phyloP scores from a whole-genome alignment of 257 asterid genomes.

The Datura wrightii region DNA sequence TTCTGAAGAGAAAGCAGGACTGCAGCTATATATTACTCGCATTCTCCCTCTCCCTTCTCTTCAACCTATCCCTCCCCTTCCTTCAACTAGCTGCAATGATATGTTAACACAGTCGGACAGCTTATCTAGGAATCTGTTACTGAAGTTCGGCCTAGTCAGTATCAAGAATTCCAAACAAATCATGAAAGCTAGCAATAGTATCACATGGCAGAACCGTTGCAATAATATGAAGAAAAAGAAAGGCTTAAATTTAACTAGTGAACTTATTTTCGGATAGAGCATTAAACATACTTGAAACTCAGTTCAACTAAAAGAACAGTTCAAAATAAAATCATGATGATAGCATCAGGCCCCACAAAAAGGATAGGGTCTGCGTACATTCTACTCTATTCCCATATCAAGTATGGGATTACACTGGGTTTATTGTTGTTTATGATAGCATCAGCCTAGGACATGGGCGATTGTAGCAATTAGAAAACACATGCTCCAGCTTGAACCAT shows the following conservation, averaged over 20 bases:
- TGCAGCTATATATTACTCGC: neutral
- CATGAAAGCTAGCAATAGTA: neutral
- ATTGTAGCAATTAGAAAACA: neutral
- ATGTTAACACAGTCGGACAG: neutral
- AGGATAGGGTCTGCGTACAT: no score
- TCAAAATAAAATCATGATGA: neutral
- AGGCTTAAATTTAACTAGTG: neutral
- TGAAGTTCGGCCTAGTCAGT: neutral
- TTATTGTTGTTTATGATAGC: neutral
- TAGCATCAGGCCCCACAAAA: neutral
- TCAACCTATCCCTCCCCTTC: neutral
- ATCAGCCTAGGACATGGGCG: neutral
- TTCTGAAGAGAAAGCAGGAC: neutral
- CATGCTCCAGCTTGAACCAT: neutral
- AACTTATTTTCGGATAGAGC: neutral
- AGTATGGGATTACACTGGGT: no score
- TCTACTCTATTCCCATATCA: no score
- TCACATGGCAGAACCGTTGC: neutral
- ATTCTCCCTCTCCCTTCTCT: neutral
- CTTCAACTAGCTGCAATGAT: neutral
- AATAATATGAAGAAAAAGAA: no score
- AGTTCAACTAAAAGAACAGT: neutral
- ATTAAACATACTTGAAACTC: no score
- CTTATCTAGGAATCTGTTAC: neutral
- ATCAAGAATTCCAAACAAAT: neutral